Evolutionary conservation across 108 stramenopile genomes (phyloP), one percentile per base, ranked within the genome.

Genomic region (Aurantiochytrium sp.): DNA sequence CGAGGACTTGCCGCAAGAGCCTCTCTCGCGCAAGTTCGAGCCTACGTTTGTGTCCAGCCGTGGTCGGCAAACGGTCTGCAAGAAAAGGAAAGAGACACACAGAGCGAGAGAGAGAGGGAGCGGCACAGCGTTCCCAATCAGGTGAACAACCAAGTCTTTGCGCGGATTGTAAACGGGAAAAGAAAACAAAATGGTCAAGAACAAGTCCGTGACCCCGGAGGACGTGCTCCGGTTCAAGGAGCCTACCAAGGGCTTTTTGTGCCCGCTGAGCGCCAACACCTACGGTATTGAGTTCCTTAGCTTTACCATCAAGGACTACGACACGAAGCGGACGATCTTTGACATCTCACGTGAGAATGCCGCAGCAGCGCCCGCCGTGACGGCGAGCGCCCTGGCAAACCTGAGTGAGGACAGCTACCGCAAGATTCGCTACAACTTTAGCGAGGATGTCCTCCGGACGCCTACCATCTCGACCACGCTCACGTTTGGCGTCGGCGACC

Each of bases 341-440:
- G 93, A 95, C 89, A 93, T 96, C 35, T 93, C 93, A 16, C 21
- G 93, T 5, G 95, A 95, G 58, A 90, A 89, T 53, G 91, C 91
- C 10, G 88, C 91, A 5, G 89, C 90, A 10, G 76, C 76, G 16
- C 64, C 64, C 57, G 89, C 45, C 93, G 92, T 29, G 89, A 93
- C 88, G 92, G 93, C 51, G 58, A 94, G 8, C 94, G 94, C 88
- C 43, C 91, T 58, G 92, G 87, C 23, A 91, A 58, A 28, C 53
- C 58, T 87, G 58, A 91, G 91, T 28, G 94, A 94, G 60, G 94
- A 95, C 73, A 90, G 90, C 60, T 92, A 91, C 89, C 83, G 96
- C 49, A 92, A 90, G 21, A 95, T 96, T 90, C 95, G 95, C 91
- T 96, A 96, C 89, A 94, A 94, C 6, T 95, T 96, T 55, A 90